Base-by-base conservation (phyloP, 1,284 basidiomycete genomes). In the Sporisorium graminicola region DNA sequence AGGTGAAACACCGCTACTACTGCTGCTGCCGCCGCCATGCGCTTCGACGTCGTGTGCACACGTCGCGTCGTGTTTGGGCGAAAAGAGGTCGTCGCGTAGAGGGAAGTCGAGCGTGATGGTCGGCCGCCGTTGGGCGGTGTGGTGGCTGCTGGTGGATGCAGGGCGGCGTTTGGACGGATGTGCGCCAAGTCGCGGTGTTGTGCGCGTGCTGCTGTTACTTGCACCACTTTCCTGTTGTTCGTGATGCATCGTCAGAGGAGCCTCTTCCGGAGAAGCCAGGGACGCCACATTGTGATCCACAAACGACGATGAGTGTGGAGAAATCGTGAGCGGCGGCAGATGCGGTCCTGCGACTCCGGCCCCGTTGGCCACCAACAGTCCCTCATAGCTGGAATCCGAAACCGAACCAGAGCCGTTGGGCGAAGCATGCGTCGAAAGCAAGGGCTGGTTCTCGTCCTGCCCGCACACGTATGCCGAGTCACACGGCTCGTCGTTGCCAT, bases 281-380 rank as follows among this genome's bases (percentile, higher is more conserved):
- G 70, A 60, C 1, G 70, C 52, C 0, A 67, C 49, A 14, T 72
- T 62, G 56, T 66, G 66, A 35, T 68, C 71, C 5, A 74, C 57
- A 46, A 65, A 62, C 3, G 56, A 49, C 0, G 65, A 64, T 1
- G 71, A 68, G 26, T 73, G 70, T 18, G 65, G 65, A 2, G 65
- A 61, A 13, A 62, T 57, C 2, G 49, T 54, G 14, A 65, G 56
- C 0, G 77, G 74, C 2, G 77, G 78, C n/a, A 81, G 50, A 52
- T 81, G 80, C 16, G 80, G 78, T 14, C 78, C 80, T 10, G 68
- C 67, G 5, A 81, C 65, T 4, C 76, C 80, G 7, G 63, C 78
- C 0, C 63, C 76, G 27, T 81, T 81, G 5, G 80, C 78, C 4
- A 58, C 59, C 16, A 79, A n/a, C 33, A 66, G 5, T 0, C 47